A percentile compares a stretch with the other conserved stretches of the same genome.
These are phyloP conservation scores for Phytophthora macrochlamydospora DNA, from an alignment of 352 stramenopile genomes.

Conservation along the genomic window DNA sequence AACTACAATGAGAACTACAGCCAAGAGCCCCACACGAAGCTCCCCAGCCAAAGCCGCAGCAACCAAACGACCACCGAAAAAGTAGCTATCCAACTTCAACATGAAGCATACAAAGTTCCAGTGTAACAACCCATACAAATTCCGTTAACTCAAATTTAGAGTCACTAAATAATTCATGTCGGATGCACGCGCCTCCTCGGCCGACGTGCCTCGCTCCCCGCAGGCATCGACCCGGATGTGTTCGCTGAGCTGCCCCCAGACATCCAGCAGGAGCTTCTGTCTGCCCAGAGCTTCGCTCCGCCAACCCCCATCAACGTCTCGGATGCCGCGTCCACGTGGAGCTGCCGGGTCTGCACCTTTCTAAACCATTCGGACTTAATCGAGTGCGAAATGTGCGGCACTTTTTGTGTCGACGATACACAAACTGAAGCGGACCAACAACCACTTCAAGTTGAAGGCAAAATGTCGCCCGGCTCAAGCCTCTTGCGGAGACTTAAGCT, in stretches of 20 bases:
- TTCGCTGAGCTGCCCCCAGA: constrained; percentile 59
- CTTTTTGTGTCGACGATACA: constrained; percentile 29
- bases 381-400: constrained; percentile 80
- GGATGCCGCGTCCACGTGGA: constrained; percentile 37
- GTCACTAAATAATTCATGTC: neutral
- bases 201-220: too few relatives aligned
- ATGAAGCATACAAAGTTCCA: neutral
- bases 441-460: neutral
- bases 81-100: constrained; percentile 26
- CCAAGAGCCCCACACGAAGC: constrained; percentile 9
- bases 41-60: constrained; percentile 17
- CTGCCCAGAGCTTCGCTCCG: neutral
- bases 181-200: too few relatives aligned
- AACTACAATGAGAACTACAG: neutral
- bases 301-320: neutral
- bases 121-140: neutral
- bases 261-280: constrained; percentile 60
- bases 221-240: constrained; percentile 48
- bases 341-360: constrained; percentile 81
- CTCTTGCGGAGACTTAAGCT: constrained; percentile 52
- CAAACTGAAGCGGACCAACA: neutral
- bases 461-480: constrained; percentile 17
- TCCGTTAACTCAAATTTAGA: neutral
- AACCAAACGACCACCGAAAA: constrained; percentile 21
- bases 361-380: constrained; percentile 71